These are phyloP conservation scores for Isochrysis galbana DNA, from an alignment of 78 protist species.

Conservation along the genomic window DNA sequence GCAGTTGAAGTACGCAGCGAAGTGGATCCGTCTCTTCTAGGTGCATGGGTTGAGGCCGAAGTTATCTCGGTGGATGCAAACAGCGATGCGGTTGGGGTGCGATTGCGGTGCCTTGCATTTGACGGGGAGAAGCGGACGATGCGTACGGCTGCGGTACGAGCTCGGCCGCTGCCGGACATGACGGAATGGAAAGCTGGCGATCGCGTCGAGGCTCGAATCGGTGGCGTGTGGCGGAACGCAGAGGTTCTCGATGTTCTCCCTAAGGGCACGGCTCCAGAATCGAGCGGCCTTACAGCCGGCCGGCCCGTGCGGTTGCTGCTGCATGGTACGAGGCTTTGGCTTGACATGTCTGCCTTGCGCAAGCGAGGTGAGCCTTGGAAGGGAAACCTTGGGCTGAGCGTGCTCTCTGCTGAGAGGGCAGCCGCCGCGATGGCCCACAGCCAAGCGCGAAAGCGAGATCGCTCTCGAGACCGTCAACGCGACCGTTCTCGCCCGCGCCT, in stretches of 20 bases:
- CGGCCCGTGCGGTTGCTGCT: background rate
- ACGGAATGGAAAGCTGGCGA: background rate
- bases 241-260: background rate
- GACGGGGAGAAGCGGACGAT: background rate
- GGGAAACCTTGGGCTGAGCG: too few species aligned
- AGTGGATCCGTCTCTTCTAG: background rate
- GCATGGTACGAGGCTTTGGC: background rate
- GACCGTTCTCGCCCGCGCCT: too few species aligned
- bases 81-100: background rate
- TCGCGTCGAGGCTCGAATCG: background rate
- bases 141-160: background rate
- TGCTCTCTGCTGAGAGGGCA: too few species aligned
- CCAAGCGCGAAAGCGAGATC: too few species aligned
- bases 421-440: too few species aligned
- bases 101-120: background rate
- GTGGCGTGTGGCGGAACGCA: background rate
- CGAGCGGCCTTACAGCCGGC: too few species aligned
- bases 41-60: background rate
- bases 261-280: too few species aligned
- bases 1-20: background rate
- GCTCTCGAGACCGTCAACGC: too few species aligned
- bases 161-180: background rate
- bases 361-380: background rate
- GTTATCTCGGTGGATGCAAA: background rate
- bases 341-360: background rate